phyloP scores from a whole-genome alignment of 2,329 filamentous ascomycete species.

The Colletotrichum brevisporum region DNA sequence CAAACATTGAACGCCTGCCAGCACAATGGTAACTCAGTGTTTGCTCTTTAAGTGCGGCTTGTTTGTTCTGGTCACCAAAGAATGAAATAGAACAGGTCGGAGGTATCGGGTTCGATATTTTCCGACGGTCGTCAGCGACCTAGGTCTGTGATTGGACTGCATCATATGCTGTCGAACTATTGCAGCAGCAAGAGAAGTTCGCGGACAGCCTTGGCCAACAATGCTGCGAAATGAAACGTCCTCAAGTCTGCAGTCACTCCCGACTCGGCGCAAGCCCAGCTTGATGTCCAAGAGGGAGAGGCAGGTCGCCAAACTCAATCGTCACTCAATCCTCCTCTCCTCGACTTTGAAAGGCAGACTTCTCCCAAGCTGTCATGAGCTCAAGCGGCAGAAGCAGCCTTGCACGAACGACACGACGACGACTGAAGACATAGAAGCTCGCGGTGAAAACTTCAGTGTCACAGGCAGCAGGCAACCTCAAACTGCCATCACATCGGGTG shows the following conservation, averaged over 20 bases:
- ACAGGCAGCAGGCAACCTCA: too few relatives aligned
- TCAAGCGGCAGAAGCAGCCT: not conserved
- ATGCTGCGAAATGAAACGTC: not conserved
- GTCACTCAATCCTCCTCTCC: not conserved
- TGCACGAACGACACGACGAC: not conserved
- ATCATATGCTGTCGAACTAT: not conserved
- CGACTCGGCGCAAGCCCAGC: not conserved
- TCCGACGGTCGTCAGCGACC: not conserved
- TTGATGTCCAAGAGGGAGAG: not conserved
- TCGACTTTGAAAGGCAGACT: not conserved
- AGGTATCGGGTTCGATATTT: not conserved
- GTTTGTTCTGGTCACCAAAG: slow-evolving; percentile 8
- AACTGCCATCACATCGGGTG: not conserved
- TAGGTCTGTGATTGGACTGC: not conserved
- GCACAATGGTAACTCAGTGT: not conserved
- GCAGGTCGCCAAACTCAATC: not conserved
- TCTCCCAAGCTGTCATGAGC: not conserved
- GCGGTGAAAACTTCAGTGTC: too few relatives aligned
- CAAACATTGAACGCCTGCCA: not conserved
- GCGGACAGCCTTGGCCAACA: not conserved
- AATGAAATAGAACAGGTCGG: not conserved
- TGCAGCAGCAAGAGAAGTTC: not conserved
- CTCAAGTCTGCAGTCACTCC: not conserved
- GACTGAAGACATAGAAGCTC: not conserved
- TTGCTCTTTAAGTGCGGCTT: not conserved